These are phyloP conservation scores for Talaromyces sp. DNA, from an alignment of 2,329 filamentous ascomycete genomes.

Conservation along the genomic window DNA sequence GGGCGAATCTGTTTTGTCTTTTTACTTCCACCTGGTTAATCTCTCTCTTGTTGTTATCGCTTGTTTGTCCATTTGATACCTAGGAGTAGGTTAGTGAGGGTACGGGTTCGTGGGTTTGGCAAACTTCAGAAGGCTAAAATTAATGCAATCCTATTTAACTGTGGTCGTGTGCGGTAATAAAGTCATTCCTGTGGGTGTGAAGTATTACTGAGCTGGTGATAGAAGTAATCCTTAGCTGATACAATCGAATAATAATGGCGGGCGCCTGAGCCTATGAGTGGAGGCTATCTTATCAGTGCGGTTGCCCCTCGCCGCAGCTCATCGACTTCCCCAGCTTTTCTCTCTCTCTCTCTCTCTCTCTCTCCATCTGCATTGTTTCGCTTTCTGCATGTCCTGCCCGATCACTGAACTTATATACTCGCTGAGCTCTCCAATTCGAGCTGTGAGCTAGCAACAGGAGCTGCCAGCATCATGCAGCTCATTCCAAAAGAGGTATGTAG, in stretches of 20 bases:
- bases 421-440: not conserved
- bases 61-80: not conserved
- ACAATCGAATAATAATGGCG: not conserved
- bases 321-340: not conserved
- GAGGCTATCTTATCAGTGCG: not conserved
- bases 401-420: not conserved
- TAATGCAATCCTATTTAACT: not conserved
- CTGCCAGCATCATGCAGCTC: slow-evolving; percentile 35
- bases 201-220: too few species aligned
- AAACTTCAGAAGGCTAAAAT: not conserved
- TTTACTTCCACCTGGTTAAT: not conserved
- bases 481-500: slow-evolving; percentile 41
- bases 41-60: not conserved
- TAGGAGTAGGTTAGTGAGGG: not conserved
- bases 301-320: not conserved
- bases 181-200: too few species aligned
- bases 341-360: not conserved
- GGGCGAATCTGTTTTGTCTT: not conserved
- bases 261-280: not conserved
- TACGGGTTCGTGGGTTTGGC: not conserved
- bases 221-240: not conserved
- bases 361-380: not conserved
- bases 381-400: not conserved
- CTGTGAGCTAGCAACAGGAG: not conserved
- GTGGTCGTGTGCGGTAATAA: not conserved